Evolutionary conservation across 2,329 filamentous ascomycete species (phyloP).

Genomic region (Alternaria incomplexa): DNA sequence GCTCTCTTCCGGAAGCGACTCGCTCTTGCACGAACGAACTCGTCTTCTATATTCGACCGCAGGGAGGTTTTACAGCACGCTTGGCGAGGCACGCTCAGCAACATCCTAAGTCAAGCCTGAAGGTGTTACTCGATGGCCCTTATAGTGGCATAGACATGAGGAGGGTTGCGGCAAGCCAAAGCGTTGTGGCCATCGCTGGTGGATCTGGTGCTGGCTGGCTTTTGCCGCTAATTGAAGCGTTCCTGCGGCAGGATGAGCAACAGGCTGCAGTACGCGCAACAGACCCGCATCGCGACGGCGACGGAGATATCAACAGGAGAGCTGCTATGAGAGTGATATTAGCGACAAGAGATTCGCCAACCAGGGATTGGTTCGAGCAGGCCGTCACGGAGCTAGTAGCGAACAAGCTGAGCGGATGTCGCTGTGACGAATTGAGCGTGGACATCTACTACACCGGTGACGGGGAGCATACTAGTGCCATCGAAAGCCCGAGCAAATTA

Average conservation of each 20-base stretch:
- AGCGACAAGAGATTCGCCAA: slow-evolving; percentile 45
- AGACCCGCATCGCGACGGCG: background rate
- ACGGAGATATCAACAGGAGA: background rate
- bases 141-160: slow-evolving; percentile 59
- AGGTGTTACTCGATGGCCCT: slow-evolving; percentile 63
- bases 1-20: slow-evolving; percentile 51
- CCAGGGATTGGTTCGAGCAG: slow-evolving; percentile 46
- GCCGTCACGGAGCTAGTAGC: slow-evolving; percentile 37
- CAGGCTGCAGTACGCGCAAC: background rate
- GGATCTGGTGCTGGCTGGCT: slow-evolving; percentile 64
- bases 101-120: slow-evolving; percentile 37
- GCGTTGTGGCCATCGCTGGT: slow-evolving; percentile 59
- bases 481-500: background rate
- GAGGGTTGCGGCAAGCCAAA: slow-evolving; percentile 44
- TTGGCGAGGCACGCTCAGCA: slow-evolving; percentile 35
- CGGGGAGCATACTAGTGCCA: slow-evolving; percentile 13
- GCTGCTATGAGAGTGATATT: slow-evolving; percentile 38
- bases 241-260: slow-evolving; percentile 4
- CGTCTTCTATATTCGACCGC: slow-evolving; percentile 61
- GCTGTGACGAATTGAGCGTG: slow-evolving; percentile 20
- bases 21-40: slow-evolving; percentile 43
- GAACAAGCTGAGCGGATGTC: slow-evolving; percentile 17
- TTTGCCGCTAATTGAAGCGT: slow-evolving; percentile 55
- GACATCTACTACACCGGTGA: slow-evolving; percentile 36
- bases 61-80: slow-evolving; percentile 57